These are phyloP conservation scores for Sporodiniella umbellata DNA, from an alignment of 371 early-diverging fungal genomes.

Conservation along the genomic window DNA sequence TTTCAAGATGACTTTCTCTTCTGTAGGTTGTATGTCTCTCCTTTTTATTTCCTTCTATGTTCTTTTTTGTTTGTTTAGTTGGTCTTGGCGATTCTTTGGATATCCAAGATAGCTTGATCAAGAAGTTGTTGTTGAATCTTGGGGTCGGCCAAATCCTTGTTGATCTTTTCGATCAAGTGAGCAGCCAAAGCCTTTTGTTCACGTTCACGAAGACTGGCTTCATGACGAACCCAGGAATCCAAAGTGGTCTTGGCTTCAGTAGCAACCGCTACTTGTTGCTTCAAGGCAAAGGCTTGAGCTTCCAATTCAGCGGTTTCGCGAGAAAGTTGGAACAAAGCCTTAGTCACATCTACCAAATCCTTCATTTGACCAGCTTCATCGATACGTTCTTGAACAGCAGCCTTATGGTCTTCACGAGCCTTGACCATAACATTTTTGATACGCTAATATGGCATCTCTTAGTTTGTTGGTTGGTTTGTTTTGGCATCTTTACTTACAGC, in stretches of 20 bases:
- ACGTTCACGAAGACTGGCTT: too few relatives aligned
- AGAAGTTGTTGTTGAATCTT: slow-evolving; percentile 64
- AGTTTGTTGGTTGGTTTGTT: background rate
- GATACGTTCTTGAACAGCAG: slow-evolving; percentile 84
- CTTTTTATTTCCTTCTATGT: too few relatives aligned
- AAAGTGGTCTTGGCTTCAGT: slow-evolving; percentile 85
- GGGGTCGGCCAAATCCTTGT: slow-evolving; percentile 77
- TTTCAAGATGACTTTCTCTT: too few relatives aligned
- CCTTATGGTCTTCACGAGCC: slow-evolving; percentile 67
- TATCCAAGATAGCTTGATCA: slow-evolving; percentile 53
- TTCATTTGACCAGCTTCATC: slow-evolving; percentile 87
- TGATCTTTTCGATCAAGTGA: slow-evolving; percentile 53
- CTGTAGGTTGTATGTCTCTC: too few relatives aligned
- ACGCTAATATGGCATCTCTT: slow-evolving; percentile 35
- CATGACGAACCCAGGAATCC: slow-evolving; percentile 52
- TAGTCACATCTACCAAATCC: slow-evolving; percentile 91
- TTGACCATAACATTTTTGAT: slow-evolving; percentile 73
- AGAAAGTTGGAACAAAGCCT: slow-evolving; percentile 67
- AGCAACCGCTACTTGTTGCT: slow-evolving; percentile 86
- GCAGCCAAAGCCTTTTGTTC: too few relatives aligned
- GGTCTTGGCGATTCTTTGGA: slow-evolving; percentile 27
- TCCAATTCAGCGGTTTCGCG: slow-evolving; percentile 73
- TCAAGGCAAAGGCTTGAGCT: slow-evolving; percentile 89
- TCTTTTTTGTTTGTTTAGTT: too few relatives aligned
- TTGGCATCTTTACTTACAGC: slow-evolving; percentile 36